phyloP scores from a whole-genome alignment of 2,329 filamentous ascomycete species.

The Epichloe scottii region DNA sequence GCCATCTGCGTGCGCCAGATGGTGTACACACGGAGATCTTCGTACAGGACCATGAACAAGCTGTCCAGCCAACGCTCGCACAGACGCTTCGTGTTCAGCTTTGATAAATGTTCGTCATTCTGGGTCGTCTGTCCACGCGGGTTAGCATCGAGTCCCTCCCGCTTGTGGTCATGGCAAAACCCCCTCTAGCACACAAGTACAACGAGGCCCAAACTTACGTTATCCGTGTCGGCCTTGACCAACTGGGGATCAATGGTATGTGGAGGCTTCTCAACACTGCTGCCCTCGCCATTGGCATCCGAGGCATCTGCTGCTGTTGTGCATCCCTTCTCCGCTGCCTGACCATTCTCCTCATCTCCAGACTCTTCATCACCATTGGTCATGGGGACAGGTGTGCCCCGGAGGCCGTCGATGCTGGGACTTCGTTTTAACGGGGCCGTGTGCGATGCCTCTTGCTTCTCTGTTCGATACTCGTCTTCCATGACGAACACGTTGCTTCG shows the following conservation, averaged over 20 bases:
- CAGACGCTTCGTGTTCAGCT: constrained; percentile 91
- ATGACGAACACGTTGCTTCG: constrained; percentile 97
- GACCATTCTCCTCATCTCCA: constrained; percentile 17
- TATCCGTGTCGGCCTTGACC: constrained; percentile 62
- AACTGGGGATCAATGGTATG: constrained; percentile 68
- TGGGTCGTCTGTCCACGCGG: constrained; percentile 37
- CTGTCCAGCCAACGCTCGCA: constrained; percentile 98
- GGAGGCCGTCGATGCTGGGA: constrained; percentile 67
- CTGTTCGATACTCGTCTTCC: constrained; percentile 95
- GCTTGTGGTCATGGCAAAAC: background rate
- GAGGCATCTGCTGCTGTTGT: constrained; percentile 18
- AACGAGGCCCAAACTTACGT: constrained; percentile 33
- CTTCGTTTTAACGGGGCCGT: constrained; percentile 46
- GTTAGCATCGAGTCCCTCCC: background rate
- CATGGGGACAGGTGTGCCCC: constrained; percentile 52
- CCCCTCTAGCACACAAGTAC: background rate
- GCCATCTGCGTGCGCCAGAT: constrained; percentile 99
- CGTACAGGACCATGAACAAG: constrained; percentile 97
- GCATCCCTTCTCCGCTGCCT: constrained; percentile 23
- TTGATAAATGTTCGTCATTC: constrained; percentile 64
- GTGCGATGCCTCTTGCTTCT: constrained; percentile 54
- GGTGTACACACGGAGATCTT: constrained; percentile 94
- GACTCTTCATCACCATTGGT: constrained; percentile 34
- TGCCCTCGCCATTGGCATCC: constrained; percentile 26
- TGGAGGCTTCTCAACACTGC: constrained; percentile 60